A percentile compares a stretch with the other conserved stretches of the same genome.
Conservation (phyloP, 1,139 yeast species). For the Petasospora rhodanensis region DNA sequence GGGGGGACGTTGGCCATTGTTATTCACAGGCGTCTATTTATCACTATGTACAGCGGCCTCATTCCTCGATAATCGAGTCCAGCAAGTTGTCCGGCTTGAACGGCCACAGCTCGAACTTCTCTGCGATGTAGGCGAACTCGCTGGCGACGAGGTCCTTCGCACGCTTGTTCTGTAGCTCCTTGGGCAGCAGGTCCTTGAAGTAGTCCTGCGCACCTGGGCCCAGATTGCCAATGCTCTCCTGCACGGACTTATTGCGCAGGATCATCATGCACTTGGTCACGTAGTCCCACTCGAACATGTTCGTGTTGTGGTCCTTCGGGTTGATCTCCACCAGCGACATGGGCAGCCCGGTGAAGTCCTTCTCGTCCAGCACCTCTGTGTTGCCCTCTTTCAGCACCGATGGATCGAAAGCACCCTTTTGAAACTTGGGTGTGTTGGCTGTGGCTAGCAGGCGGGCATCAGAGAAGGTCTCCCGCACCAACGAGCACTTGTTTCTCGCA, state of each 20-base stretch:
- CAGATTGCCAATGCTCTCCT: slow-evolving; percentile 46
- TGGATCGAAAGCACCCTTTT: slow-evolving; percentile 17
- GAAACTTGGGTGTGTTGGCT: slow-evolving; percentile 29
- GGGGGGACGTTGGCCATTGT: neutral
- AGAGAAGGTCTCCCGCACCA: slow-evolving; percentile 57
- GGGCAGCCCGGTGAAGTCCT: slow-evolving; percentile 18
- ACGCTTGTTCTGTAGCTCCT: slow-evolving; percentile 37
- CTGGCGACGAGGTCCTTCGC: slow-evolving; percentile 48
- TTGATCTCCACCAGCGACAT: slow-evolving; percentile 51
- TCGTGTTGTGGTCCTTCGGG: slow-evolving; percentile 41
- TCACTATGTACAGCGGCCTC: neutral
- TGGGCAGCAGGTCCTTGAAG: slow-evolving; percentile 37
- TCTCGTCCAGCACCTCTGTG: slow-evolving; percentile 16
- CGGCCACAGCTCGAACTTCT: slow-evolving; percentile 70
- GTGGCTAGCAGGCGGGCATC: slow-evolving; percentile 49
- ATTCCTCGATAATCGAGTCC: slow-evolving; percentile 10
- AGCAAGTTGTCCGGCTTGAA: slow-evolving; percentile 61
- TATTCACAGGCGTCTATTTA: neutral
- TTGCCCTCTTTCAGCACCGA: slow-evolving; percentile 21
- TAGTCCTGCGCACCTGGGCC: slow-evolving; percentile 86
- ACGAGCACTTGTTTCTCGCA: slow-evolving; percentile 52
- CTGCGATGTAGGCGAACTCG: slow-evolving; percentile 49
- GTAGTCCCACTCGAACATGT: slow-evolving; percentile 60
- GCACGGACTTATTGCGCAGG: slow-evolving; percentile 43
- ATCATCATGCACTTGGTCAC: slow-evolving; percentile 63